Percentiles rank a stretch among this genome's conserved stretches.
Evolutionary conservation across 164 flowering plant species (phyloP).

Genomic region (Umbilicus rupestris): DNA sequence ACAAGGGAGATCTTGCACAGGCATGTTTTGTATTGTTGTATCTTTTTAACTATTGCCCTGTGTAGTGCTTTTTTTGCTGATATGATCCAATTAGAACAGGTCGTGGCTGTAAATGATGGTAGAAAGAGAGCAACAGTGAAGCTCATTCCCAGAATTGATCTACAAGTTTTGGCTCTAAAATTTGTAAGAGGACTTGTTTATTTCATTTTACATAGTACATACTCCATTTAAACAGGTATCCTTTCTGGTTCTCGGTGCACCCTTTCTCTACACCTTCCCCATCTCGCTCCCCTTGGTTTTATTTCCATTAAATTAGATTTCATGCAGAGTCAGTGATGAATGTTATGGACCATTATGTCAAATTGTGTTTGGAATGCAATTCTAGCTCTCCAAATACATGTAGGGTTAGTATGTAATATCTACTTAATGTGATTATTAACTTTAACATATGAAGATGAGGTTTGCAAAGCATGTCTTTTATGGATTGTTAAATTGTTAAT

Average conservation of each 20-base stretch:
- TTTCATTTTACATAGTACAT: not conserved
- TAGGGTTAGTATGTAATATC: not conserved
- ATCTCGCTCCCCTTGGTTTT: not conserved
- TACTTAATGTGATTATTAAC: no score
- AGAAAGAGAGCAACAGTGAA: slow-evolving; percentile 62
- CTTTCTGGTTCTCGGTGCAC: not conserved
- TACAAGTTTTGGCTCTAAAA: slow-evolving; percentile 59
- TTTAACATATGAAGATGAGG: no score
- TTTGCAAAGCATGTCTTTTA: no score
- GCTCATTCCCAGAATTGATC: slow-evolving; percentile 81
- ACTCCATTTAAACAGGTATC: not conserved
- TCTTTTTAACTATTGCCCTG: not conserved
- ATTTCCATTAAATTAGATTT: not conserved
- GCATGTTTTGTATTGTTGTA: slow-evolving; percentile 21
- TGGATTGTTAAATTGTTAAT: no score
- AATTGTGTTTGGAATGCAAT: not conserved
- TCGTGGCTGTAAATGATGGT: slow-evolving; percentile 51
- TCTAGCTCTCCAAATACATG: not conserved
- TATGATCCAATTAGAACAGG: slow-evolving; percentile 29
- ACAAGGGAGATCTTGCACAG: slow-evolving; percentile 89
- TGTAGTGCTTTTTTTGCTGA: not conserved
- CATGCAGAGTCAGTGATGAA: not conserved
- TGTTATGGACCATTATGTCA: not conserved
- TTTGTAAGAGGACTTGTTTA: slow-evolving; percentile 33
- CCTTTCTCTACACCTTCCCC: not conserved